Evolutionary conservation across 768 basidiomycete species (phyloP), one percentile per base, ranked within the genome.

Genomic region (Goffeauzyma gilvescens): DNA sequence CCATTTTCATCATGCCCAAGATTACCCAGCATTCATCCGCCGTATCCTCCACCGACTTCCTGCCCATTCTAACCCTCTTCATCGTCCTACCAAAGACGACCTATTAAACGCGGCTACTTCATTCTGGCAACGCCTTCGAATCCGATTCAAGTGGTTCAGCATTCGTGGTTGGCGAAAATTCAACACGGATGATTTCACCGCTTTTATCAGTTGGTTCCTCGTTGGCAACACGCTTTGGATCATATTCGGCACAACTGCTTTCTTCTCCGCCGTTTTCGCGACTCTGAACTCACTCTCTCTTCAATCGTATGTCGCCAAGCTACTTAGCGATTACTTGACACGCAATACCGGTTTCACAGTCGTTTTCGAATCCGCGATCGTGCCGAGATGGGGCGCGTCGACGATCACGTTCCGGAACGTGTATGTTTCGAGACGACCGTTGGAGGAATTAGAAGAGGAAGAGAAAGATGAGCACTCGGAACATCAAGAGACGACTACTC

Each of bases 91-190:
- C 0, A 75, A 78, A 32, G 87, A 93, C 33, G 84, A 95, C 58
- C 78, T 96, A 45, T 71, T 96, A 26, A 75, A 73, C 15, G 79
- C 84, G 3, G 78, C 89, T 3, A 80, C 72, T 23, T 77, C 79
- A n/a, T 87, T 89, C 60, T 86, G 86, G 78, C 74, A 90, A 51
- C 75, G 93, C 2, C 62, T 80, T 18, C 73, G 78, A 17, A 81
- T 96, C 52, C 74, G 85, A n/a, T 84, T 95, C 68, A 86, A 86
- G 60, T 98, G 93, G 93, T 81, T 87, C 51, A 85, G 85, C 9
- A 89, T 96, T 54, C 72, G 83, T 49, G 85, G 83, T 4, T 98
- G 93, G 67, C 75, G 90, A 35, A 78, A 75, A 55, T 98, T 89
- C 66, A 87, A 93, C 52, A 79, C 83, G 38, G 93, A 98, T 61